Percentiles rank a stretch among this genome's conserved stretches.
These are phyloP conservation scores for Leptomonas pyrrhocoris DNA, from an alignment of 208 protist genomes.

Conservation along the genomic window DNA sequence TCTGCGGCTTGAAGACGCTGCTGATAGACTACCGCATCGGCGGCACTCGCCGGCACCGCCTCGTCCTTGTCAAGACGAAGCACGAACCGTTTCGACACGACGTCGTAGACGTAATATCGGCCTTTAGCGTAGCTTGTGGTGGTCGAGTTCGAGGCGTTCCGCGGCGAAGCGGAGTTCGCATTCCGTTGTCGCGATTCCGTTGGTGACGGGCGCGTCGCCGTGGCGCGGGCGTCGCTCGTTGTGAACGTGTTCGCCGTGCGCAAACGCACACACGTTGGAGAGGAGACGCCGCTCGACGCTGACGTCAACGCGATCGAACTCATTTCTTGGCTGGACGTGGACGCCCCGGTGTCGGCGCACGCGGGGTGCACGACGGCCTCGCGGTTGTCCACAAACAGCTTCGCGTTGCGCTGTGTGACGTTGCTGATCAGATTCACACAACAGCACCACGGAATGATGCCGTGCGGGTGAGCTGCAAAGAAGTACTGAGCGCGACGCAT, in stretches of 20 bases:
- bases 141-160: background rate
- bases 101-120: slow-evolving; percentile 40
- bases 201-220: background rate
- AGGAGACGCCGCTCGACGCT: no score
- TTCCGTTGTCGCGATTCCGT: no score
- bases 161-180: background rate
- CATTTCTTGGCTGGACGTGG: no score
- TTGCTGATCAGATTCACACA: slow-evolving; percentile 43
- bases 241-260: no score
- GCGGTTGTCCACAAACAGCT: slow-evolving; percentile 45
- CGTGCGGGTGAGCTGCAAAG: slow-evolving; percentile 63
- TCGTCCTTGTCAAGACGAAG: slow-evolving; percentile 31
- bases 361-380: background rate
- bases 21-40: slow-evolving; percentile 8
- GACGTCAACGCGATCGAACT: no score
- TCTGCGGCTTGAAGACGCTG: slow-evolving; percentile 7
- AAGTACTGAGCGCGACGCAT: slow-evolving; percentile 48
- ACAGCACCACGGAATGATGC: slow-evolving; percentile 52
- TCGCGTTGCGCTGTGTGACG: slow-evolving; percentile 26
- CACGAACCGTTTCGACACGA: slow-evolving; percentile 21
- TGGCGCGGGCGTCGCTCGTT: slow-evolving; percentile 17
- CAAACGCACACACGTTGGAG: no score
- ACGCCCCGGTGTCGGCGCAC: background rate
- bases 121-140: slow-evolving; percentile 24
- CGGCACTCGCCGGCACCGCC: slow-evolving; percentile 21